These are phyloP conservation scores for Myochromella boudieri DNA, from an alignment of 768 basidiomycete species.

Conservation along the genomic window DNA sequence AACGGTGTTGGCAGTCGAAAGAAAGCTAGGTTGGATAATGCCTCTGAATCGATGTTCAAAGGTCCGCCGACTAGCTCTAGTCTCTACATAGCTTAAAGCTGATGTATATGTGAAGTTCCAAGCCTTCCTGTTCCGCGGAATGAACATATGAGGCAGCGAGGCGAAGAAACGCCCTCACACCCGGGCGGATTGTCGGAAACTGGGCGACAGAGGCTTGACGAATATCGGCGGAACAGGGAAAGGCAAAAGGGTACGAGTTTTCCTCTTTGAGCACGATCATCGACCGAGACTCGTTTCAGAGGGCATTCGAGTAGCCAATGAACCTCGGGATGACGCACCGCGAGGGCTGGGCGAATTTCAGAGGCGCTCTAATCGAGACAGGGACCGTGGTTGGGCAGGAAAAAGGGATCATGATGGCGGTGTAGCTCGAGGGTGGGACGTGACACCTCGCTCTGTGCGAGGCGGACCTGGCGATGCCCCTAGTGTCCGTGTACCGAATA, in stretches of 20 bases:
- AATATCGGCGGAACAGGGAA: constrained; percentile 69
- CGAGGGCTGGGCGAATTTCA: constrained; percentile 92
- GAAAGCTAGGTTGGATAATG: constrained; percentile 60
- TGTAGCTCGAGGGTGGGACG: constrained; percentile 46
- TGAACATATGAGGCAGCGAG: constrained; percentile 67
- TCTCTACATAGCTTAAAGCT: constrained; percentile 1
- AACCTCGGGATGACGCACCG: constrained; percentile 54
- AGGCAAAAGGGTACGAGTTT: constrained; percentile 57
- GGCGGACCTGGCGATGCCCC: constrained; percentile 59
- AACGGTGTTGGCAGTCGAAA: constrained; percentile 58
- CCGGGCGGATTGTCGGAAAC: constrained; percentile 84
- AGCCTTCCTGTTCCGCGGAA: constrained; percentile 57
- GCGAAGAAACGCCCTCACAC: constrained; percentile 92
- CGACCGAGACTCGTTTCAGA: constrained; percentile 39
- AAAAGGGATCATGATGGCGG: constrained; percentile 36
- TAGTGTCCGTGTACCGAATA: constrained; percentile 87
- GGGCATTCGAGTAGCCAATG: constrained; percentile 66
- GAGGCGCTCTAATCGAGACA: constrained; percentile 81
- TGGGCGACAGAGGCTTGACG: constrained; percentile 72
- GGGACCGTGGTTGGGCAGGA: constrained; percentile 49
- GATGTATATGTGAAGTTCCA: constrained; percentile 63
- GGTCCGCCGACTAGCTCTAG: constrained; percentile 40
- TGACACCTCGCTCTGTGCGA: constrained; percentile 62
- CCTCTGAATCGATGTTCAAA: constrained; percentile 81
- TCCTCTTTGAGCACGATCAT: neutral